phyloP scores from a whole-genome alignment of 75 land plant genomes.

The Pseudotsuga menziesii region DNA sequence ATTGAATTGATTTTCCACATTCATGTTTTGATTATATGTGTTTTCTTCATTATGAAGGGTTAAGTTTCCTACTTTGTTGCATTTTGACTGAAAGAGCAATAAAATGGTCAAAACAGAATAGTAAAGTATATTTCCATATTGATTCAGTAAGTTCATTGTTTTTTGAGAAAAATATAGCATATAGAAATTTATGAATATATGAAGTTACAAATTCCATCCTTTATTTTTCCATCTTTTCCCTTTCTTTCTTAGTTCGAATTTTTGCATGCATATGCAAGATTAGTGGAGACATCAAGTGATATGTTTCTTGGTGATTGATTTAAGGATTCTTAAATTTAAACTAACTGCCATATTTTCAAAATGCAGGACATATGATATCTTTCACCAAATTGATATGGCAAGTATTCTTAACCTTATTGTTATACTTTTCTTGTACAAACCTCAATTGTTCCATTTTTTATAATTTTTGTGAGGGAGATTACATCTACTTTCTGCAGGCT shows the following conservation, averaged over 20 bases:
- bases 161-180: too few relatives aligned
- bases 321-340: background rate
- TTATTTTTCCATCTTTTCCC: too few relatives aligned
- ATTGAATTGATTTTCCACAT: background rate
- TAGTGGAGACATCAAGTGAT: too few relatives aligned
- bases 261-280: too few relatives aligned
- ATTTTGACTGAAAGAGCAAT: background rate
- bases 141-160: too few relatives aligned
- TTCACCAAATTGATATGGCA: slow-evolving; percentile 85
- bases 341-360: background rate
- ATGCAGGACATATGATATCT: slow-evolving; percentile 93
- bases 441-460: background rate
- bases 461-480: background rate
- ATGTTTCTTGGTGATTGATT: background rate
- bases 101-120: too few relatives aligned
- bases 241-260: too few relatives aligned
- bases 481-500: slow-evolving; percentile 51
- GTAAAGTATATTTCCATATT: too few relatives aligned
- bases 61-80: background rate
- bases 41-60: background rate
- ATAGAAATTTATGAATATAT: too few relatives aligned
- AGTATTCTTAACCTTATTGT: slow-evolving; percentile 10
- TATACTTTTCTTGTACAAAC: background rate
- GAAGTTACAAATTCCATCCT: too few relatives aligned
- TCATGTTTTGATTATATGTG: background rate